phyloP scores from a whole-genome alignment of 192 early-diverging fungal species.

The Coemansia sp. region DNA sequence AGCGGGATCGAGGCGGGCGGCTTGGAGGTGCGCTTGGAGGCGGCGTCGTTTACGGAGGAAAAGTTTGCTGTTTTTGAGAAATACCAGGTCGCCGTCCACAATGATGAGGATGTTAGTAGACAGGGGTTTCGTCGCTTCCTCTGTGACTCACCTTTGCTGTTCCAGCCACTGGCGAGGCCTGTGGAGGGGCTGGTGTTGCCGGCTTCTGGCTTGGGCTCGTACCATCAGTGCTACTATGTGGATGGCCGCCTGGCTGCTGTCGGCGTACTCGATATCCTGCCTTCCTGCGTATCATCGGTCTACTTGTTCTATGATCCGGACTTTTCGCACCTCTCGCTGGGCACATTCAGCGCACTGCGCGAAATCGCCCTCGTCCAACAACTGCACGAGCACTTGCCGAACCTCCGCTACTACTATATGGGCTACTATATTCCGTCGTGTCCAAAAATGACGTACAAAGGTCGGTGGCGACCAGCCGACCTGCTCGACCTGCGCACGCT shows the following conservation, averaged over 20 bases:
- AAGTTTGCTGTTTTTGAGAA: conserved; percentile 74
- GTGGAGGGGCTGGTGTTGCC: conserved; percentile 5
- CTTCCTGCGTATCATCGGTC: conserved; percentile 84
- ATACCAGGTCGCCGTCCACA: conserved; percentile 83
- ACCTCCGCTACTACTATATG: conserved; percentile 86
- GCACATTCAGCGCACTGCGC: conserved; percentile 81
- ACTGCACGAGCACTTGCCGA: conserved; percentile 39
- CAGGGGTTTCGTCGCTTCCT: conserved; percentile 66
- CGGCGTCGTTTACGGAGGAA: conserved; percentile 66
- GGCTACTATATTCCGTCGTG: conserved; percentile 93
- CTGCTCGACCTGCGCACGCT: conserved; percentile 70
- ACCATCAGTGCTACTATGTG: conserved; percentile 90
- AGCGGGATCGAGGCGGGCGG: not conserved
- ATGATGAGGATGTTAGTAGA: conserved; percentile 63
- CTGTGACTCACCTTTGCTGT: conserved; percentile 67
- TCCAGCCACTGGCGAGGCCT: not conserved
- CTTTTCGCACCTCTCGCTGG: conserved; percentile 70
- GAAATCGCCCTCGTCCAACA: conserved; percentile 71
- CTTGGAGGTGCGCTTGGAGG: conserved; percentile 43
- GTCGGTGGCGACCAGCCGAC: conserved; percentile 78
- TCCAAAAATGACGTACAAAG: conserved; percentile 94
- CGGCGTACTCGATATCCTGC: conserved; percentile 91
- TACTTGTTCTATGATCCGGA: conserved; percentile 95
- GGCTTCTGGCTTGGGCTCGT: conserved; percentile 64
- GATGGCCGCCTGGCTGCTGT: conserved; percentile 81